Conservation (phyloP, 2,329 filamentous ascomycete species). For the Paracoccidioides brasiliensis region DNA sequence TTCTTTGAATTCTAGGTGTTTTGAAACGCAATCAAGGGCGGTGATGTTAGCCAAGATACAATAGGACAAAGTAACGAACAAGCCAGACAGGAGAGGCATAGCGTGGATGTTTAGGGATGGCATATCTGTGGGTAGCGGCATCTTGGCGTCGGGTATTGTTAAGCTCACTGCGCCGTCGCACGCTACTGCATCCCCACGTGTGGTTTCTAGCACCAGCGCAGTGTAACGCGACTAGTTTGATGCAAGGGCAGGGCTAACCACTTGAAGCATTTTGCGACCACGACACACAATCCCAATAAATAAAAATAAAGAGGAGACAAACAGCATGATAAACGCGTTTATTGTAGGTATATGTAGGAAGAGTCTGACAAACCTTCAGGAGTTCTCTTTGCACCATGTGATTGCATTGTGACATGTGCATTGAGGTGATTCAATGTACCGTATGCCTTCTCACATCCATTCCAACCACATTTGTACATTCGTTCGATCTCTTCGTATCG, state of each 20-base stretch:
- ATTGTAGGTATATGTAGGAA: neutral
- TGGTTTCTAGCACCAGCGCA: slow-evolving; percentile 30
- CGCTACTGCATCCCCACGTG: slow-evolving; percentile 39
- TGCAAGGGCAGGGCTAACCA: slow-evolving; percentile 27
- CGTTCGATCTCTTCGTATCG: slow-evolving; percentile 97
- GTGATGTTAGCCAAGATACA: slow-evolving; percentile 5
- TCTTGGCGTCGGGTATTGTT: slow-evolving; percentile 20
- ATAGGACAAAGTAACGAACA: slow-evolving; percentile 7
- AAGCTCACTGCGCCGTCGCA: slow-evolving; percentile 35
- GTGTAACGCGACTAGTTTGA: slow-evolving; percentile 35
- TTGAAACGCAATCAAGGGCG: slow-evolving; percentile 1
- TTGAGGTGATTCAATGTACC: slow-evolving; percentile 95
- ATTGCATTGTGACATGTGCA: slow-evolving; percentile 98
- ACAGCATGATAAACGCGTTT: slow-evolving; percentile 4
- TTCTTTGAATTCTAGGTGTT: slow-evolving; percentile 78
- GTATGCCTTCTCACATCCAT: slow-evolving; percentile 96
- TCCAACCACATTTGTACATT: slow-evolving; percentile 99
- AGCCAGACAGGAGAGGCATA: slow-evolving; percentile 7
- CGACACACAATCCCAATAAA: slow-evolving; percentile 4
- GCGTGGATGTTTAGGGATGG: neutral
- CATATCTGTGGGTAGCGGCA: neutral
- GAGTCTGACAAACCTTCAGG: slow-evolving; percentile 70
- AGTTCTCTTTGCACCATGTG: slow-evolving; percentile 83
- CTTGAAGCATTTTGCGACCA: slow-evolving; percentile 26
- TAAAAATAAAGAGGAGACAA: slow-evolving; percentile 4